phyloP scores from a whole-genome alignment of 1,284 basidiomycete genomes.

The Cutaneotrichosporon mucoides region DNA sequence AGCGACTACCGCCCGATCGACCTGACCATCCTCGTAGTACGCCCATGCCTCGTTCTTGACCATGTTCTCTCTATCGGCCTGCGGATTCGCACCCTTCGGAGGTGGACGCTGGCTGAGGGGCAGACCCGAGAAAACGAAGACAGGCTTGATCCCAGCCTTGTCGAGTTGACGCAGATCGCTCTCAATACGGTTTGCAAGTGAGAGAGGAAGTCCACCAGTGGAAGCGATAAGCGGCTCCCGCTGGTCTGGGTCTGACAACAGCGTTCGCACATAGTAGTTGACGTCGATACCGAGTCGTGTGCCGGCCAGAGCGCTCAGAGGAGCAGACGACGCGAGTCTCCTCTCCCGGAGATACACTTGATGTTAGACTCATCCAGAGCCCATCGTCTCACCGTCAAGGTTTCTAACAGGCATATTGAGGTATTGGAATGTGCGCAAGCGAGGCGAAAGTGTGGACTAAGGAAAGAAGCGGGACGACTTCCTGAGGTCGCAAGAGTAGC shows the following conservation, averaged over 20 bases:
- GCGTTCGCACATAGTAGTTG: constrained; percentile 75
- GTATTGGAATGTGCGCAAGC: neutral
- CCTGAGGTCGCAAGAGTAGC: neutral
- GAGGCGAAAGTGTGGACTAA: neutral
- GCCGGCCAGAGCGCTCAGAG: constrained; percentile 78
- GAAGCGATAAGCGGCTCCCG: constrained; percentile 89
- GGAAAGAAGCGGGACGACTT: neutral
- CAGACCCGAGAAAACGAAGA: constrained; percentile 93
- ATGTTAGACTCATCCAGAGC: neutral
- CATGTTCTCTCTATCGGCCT: constrained; percentile 36
- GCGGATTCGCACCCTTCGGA: constrained; percentile 66
- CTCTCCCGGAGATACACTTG: constrained; percentile 78
- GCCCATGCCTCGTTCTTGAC: constrained; percentile 70
- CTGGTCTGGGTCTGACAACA: constrained; percentile 68
- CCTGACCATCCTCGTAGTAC: constrained; percentile 82
- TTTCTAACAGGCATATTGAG: constrained; percentile 38
- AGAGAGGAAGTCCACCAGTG: constrained; percentile 86
- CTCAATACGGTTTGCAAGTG: constrained; percentile 80
- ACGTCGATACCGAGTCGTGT: constrained; percentile 97
- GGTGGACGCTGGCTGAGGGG: constrained; percentile 52
- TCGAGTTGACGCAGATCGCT: constrained; percentile 85
- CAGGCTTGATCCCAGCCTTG: constrained; percentile 88
- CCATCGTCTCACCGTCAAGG: constrained; percentile 36
- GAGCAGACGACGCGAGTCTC: constrained; percentile 77
- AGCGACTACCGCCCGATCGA: constrained; percentile 75